These are phyloP conservation scores for Citrus sp. DNA, from an alignment of 345 rosid genomes.

Conservation along the genomic window DNA sequence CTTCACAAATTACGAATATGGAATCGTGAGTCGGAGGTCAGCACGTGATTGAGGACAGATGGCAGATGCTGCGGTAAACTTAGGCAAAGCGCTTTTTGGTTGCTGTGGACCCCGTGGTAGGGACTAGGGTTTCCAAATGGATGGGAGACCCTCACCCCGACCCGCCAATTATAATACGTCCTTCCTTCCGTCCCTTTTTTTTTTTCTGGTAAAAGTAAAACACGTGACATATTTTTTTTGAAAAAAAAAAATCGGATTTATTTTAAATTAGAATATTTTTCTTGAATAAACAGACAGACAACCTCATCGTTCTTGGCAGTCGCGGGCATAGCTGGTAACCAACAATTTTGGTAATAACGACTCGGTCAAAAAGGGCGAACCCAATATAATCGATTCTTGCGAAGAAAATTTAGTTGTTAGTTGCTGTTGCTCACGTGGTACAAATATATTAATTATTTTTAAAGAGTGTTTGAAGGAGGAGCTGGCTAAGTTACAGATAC, in stretches of 20 bases:
- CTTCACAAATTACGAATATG: no score
- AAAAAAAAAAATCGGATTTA: no score
- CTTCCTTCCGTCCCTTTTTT: no score
- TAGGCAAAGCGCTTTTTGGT: neutral
- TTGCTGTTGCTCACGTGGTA: no score
- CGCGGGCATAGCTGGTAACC: neutral
- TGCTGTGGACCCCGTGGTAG: neutral
- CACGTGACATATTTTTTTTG: no score
- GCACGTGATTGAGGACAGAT: neutral
- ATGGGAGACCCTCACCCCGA: neutral
- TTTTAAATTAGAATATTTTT: no score
- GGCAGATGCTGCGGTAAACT: neutral
- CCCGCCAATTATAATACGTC: no score
- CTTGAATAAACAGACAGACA: neutral
- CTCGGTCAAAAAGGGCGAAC: neutral
- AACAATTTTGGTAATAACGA: neutral
- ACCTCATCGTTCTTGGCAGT: neutral
- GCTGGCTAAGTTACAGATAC: no score
- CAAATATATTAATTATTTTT: no score
- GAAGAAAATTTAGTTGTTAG: no score
- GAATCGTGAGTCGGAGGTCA: conserved; percentile 1
- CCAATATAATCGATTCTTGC: neutral
- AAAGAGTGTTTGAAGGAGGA: no score
- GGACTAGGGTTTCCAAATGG: neutral
- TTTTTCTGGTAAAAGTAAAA: no score